These are phyloP conservation scores for Gnaphalium uliginosum DNA, from an alignment of 129 eudicot species.

Conservation along the genomic window DNA sequence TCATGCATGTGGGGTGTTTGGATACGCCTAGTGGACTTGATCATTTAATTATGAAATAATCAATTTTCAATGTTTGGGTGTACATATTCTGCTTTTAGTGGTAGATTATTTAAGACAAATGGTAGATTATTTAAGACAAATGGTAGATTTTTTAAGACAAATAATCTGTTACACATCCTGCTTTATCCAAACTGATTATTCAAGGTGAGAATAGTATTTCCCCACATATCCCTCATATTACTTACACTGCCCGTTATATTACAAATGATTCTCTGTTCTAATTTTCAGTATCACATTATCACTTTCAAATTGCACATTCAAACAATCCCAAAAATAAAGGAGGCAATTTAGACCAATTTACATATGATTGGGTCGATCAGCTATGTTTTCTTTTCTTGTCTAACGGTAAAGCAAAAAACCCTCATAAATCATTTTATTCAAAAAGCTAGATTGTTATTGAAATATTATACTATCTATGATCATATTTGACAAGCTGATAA, in stretches of 20 bases:
- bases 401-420: not conserved
- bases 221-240: not conserved
- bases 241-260: not conserved
- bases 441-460: not conserved
- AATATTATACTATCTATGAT: not conserved
- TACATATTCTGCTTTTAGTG: not conserved
- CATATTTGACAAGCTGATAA: not conserved
- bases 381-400: constrained; percentile 3
- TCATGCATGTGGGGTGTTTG: not conserved
- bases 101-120: not conserved
- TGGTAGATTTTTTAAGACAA: not conserved
- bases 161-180: not conserved
- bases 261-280: not conserved
- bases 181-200: not conserved
- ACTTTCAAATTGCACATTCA: not conserved
- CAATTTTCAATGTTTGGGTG: not conserved
- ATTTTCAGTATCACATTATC: not conserved
- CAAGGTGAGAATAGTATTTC: not conserved
- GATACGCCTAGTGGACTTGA: not conserved
- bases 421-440: not conserved
- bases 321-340: too few relatives aligned
- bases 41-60: not conserved
- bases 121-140: not conserved
- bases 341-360: too few relatives aligned
- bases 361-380: not conserved